phyloP scores from a whole-genome alignment of 2,329 filamentous ascomycete genomes.

The Ilyonectria sp. region DNA sequence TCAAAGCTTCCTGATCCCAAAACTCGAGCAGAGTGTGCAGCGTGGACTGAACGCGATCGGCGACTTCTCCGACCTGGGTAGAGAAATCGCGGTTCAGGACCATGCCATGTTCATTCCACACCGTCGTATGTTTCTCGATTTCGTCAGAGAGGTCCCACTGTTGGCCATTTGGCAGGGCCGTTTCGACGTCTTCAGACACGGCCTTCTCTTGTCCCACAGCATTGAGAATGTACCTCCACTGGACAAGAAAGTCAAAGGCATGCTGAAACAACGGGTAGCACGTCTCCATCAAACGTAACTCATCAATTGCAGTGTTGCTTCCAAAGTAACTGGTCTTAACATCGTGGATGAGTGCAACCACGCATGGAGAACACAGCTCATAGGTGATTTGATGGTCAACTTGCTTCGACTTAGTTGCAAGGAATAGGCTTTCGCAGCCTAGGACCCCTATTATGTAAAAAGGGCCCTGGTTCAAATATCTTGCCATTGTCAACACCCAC shows the following conservation, averaged over 20 bases:
- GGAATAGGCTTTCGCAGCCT: background rate
- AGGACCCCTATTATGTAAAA: background rate
- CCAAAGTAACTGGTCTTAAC: background rate
- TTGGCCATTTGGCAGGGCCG: background rate
- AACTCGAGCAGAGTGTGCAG: background rate
- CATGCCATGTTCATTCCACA: background rate
- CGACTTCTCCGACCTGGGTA: background rate
- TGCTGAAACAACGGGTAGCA: background rate
- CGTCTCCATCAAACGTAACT: background rate
- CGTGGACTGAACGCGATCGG: background rate
- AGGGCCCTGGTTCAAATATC: too few relatives aligned
- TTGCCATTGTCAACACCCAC: background rate
- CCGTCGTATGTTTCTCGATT: background rate
- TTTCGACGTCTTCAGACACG: background rate
- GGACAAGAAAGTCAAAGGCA: background rate
- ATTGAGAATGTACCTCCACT: conserved; percentile 1
- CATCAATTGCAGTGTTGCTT: background rate
- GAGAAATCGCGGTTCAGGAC: background rate
- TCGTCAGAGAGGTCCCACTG: background rate
- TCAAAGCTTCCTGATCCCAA: background rate
- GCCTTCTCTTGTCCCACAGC: background rate
- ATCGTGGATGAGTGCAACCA: background rate
- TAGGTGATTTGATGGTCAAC: background rate
- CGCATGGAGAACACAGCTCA: background rate
- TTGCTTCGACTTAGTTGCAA: background rate